These are phyloP conservation scores for Kokia cookei DNA, from an alignment of 441 rosid genomes.

Conservation along the genomic window DNA sequence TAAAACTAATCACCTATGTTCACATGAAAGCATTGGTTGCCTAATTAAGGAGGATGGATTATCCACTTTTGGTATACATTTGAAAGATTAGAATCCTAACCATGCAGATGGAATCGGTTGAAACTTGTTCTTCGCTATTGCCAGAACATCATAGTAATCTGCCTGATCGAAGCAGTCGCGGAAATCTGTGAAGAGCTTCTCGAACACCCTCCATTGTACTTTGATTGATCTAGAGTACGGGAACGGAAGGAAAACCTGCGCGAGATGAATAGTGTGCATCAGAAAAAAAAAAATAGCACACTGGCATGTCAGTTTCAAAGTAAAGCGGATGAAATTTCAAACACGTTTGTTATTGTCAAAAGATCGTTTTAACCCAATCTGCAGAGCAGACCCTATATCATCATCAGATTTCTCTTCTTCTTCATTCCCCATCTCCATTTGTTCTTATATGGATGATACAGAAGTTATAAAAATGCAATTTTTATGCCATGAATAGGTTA, in stretches of 20 bases:
- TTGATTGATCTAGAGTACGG: conserved; percentile 68
- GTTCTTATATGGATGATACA: not conserved
- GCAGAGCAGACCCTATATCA: not conserved
- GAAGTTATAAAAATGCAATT: not conserved
- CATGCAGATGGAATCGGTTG: conserved; percentile 68
- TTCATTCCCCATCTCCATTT: not conserved
- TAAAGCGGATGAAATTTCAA: not conserved
- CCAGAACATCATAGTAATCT: conserved; percentile 60
- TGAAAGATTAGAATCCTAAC: conserved; percentile 50
- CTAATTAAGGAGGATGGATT: not conserved
- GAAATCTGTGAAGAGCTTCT: conserved; percentile 79
- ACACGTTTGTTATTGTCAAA: not conserved
- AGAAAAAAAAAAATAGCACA: not conserved
- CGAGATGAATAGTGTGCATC: not conserved
- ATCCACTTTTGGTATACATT: not conserved
- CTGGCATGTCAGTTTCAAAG: not conserved
- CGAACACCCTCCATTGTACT: conserved; percentile 76
- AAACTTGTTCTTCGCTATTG: conserved; percentile 72
- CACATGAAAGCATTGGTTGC: not conserved
- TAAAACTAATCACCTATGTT: not conserved
- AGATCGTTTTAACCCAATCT: not conserved
- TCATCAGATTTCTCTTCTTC: not conserved
- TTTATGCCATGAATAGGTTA: not conserved
- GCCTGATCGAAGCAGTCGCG: conserved; percentile 60
- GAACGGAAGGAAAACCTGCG: conserved; percentile 78